Conservation (phyloP, 2,329 filamentous ascomycete species). For the Phialemoniopsis sp. region DNA sequence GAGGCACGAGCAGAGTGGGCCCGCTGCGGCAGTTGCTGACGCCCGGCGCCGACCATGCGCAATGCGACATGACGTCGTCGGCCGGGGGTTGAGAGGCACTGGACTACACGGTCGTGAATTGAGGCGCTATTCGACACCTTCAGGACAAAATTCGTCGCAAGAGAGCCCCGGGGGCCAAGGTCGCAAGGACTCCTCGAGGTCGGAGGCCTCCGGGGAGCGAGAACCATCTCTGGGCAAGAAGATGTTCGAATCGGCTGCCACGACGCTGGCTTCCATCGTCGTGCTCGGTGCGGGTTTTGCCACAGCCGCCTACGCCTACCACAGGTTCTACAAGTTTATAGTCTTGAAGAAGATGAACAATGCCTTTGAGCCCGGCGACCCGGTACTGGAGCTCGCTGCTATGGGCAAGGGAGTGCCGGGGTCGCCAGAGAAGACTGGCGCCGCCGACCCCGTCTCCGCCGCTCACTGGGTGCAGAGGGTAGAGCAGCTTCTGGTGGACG, state of each 20-base stretch:
- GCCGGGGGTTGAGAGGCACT: background rate
- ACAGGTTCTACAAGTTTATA: slow-evolving; percentile 81
- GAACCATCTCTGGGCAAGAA: slow-evolving; percentile 42
- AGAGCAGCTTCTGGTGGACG: slow-evolving; percentile 77
- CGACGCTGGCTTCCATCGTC: slow-evolving; percentile 70
- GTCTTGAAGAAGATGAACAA: slow-evolving; percentile 90
- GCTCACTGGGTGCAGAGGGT: slow-evolving; percentile 79
- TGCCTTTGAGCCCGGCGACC: slow-evolving; percentile 89
- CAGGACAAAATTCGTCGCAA: background rate
- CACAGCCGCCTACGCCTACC: slow-evolving; percentile 71
- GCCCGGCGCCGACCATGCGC: background rate
- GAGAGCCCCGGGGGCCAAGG: background rate
- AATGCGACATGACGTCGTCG: background rate
- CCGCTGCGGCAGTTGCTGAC: background rate
- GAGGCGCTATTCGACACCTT: background rate
- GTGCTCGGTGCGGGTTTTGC: slow-evolving; percentile 64
- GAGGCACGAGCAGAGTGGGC: background rate
- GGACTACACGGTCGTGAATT: background rate
- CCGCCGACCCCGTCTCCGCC: slow-evolving; percentile 25
- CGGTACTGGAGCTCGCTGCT: slow-evolving; percentile 77
- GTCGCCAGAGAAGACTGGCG: slow-evolving; percentile 12
- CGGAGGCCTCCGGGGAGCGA: slow-evolving; percentile 4
- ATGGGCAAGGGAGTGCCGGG: slow-evolving; percentile 52
- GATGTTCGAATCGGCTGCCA: slow-evolving; percentile 71
- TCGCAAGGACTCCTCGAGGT: background rate